phyloP scores from a whole-genome alignment of 192 early-diverging fungal genomes.

The Umbelopsis vinacea region DNA sequence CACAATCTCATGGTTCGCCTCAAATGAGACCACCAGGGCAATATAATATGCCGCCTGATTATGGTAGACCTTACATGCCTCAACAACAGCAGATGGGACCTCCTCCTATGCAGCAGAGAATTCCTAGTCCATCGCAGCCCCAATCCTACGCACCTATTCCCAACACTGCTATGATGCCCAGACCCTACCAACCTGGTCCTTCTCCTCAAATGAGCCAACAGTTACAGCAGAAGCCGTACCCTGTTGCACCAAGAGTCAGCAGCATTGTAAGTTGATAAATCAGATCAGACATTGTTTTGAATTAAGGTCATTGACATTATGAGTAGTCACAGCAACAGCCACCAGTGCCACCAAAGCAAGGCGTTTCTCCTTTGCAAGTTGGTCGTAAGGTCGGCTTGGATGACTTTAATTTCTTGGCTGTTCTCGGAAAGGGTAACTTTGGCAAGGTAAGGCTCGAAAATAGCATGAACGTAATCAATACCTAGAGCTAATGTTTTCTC shows the following conservation, averaged over 20 bases:
- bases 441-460: conserved; percentile 71
- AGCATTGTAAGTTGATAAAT: conserved; percentile 3
- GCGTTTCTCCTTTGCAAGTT: conserved; percentile 10
- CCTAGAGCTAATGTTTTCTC: neutral
- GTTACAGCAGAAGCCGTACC: conserved; percentile 2
- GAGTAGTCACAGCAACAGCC: conserved; percentile 30
- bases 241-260: conserved; percentile 11
- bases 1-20: neutral
- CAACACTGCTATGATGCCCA: conserved; percentile 18
- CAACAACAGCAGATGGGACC: neutral
- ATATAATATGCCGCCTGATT: conserved; percentile 8
- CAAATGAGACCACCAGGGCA: conserved; percentile 21
- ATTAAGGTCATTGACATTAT: neutral
- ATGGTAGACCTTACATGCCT: conserved; percentile 2
- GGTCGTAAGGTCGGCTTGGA: conserved; percentile 75
- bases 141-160: conserved; percentile 13
- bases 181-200: neutral
- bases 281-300: neutral
- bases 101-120: conserved; percentile 12
- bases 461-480: too few relatives aligned
- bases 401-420: conserved; percentile 94
- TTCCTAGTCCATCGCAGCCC: neutral
- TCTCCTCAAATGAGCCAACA: conserved; percentile 17
- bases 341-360: conserved; percentile 50
- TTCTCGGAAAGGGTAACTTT: conserved; percentile 98